Evolutionary conservation across 495 filamentous ascomycete genomes (phyloP), one percentile per base, ranked within the genome.

Genomic region (Beverwykella pulmonaria): DNA sequence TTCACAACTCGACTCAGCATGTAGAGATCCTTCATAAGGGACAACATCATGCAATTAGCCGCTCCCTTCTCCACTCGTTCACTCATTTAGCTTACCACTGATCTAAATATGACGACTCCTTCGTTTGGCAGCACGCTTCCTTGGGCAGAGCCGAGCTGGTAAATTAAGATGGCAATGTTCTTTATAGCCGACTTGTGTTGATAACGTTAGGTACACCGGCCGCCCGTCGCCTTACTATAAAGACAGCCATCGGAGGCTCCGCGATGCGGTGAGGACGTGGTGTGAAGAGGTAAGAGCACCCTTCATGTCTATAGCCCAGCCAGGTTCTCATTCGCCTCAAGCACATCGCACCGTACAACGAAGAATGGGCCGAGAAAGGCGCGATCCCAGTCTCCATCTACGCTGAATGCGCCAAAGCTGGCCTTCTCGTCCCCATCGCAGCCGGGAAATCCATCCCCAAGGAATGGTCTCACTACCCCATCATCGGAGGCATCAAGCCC

Each of bases 151-250:
- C 62, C 62, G 39, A 65, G 53, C 46, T 65, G 62, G 62, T 64
- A 49, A 36, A 29, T 22, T 27, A 5, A 12, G 6, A 34, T 23
- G 26, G 26, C 15, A 12, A 25, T 29, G 5, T 1, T 59, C 8
- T 47, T 14, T n/a, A 14, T 23, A 19, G 12, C 36, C 6, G 12
- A 39, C 20, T 25, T 39, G 2, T 2, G 19, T 34, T 55, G 26
- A 69, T 22, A 27, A 53, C 9, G 17, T 36, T 36, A 70, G 67
- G 67, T 70, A 70, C 36, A 70, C 68, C 17, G 69, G 64, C 30
- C 59, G 69, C 17, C 69, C 64, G 22, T 71, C 69, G 14, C 67
- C 71, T 22, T 73, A 70, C 47, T 73, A 70, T 59, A 73, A 73
- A 39, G 63, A 70, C 2, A 60, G 55, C 39, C 67, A 73, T 53